phyloP scores from a whole-genome alignment of 163 green algal species.

The Scenedesmus sp. region DNA sequence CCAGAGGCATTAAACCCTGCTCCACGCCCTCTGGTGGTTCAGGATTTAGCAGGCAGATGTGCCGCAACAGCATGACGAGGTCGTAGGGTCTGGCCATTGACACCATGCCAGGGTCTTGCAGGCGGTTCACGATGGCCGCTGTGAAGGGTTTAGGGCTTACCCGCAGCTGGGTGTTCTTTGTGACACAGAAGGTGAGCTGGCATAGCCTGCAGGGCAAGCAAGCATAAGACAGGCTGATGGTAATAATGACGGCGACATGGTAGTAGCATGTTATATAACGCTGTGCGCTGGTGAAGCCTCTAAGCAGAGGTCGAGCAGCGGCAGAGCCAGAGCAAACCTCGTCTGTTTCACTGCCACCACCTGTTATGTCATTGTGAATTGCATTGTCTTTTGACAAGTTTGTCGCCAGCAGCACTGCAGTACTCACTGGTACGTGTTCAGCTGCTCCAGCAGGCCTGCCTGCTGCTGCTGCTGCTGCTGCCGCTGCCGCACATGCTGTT shows the following conservation, averaged over 20 bases:
- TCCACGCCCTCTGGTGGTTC: not conserved
- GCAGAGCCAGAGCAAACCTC: no score
- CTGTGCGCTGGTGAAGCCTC: no score
- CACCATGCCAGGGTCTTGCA: not conserved
- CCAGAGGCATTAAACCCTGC: slow-evolving; percentile 17
- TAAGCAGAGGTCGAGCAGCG: no score
- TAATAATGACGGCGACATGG: no score
- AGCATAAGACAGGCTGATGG: no score
- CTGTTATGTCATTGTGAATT: no score
- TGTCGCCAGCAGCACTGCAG: not conserved
- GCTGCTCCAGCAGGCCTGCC: not conserved
- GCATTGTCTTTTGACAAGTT: not conserved
- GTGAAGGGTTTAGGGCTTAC: not conserved
- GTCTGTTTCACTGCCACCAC: no score
- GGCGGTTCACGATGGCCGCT: not conserved
- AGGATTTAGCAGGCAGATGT: slow-evolving; percentile 2
- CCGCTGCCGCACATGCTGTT: not conserved
- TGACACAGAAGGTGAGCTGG: slow-evolving; percentile 16
- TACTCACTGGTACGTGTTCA: not conserved
- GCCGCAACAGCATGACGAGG: slow-evolving; percentile 24
- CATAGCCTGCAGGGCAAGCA: slow-evolving; percentile 15
- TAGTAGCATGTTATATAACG: not conserved
- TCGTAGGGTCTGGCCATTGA: not conserved
- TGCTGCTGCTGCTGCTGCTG: slow-evolving; percentile 10
- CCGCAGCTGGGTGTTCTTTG: not conserved